Base-by-base conservation (phyloP, 106 monocot species). In the Allium fistulosum region DNA sequence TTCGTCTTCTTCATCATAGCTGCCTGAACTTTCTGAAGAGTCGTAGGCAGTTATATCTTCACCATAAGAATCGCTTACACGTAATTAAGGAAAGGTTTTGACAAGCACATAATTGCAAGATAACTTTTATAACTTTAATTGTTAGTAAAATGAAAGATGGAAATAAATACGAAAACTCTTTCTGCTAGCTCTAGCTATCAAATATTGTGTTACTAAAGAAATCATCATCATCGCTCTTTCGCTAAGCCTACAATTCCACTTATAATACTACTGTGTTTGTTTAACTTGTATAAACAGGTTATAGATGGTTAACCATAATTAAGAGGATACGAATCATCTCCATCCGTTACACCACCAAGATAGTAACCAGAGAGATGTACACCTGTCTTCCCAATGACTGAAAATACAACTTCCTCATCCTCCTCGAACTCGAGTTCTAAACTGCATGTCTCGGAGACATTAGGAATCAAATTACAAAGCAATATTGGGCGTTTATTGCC, bases 401-500 rank as follows among this genome's bases (percentile, higher is more conserved):
- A 96, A 72, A 96, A 82, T 8, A 84, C 67, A 7, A 96, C 92
- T 0, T 84, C 84, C 4, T 88, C 71, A 14, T 59, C 73, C 75
- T 99, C 99, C 22, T 99, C 90, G 60, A 99, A 90, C 79, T 99
- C 92, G n/a, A 93, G 73, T 45, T 93, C 90, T 61, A 99, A 56
- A 59, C 80, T 72, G 65, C 84, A 85, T 7, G 81, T 81, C 77
- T 97, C 97, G 0, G 74, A 52, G 48, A 47, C 58, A 49, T 87
- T 69, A 11, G 90, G 81, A 63, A 85, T 75, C 73, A 99, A 56
- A 58, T 74, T 78, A 53, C 99, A 99, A 1, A 99, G 76, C 47
- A 87, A 46, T 46, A 99, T 60, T 3, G 99, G 90, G 57, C 73
- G 72, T 70, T 74, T 81, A 22, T 77, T 65, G 51, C 87, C 93